Evolutionary conservation across 768 basidiomycete species (phyloP), one percentile per base, ranked within the genome.

Genomic region (Tulasnella sp.): DNA sequence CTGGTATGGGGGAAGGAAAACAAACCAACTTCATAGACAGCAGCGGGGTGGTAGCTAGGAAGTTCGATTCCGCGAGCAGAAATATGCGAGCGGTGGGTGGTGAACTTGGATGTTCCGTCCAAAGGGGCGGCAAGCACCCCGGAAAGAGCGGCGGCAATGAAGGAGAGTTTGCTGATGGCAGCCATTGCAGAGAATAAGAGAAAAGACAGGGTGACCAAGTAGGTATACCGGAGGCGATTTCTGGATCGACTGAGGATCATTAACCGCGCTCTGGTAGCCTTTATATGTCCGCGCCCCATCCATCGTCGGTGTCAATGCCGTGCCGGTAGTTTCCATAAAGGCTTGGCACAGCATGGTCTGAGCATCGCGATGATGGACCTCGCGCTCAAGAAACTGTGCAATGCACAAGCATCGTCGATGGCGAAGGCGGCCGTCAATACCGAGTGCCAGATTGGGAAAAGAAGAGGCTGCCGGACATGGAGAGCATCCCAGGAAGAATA

Each of bases 51-150:
- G 18, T 77, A 77, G 15, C 35, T 48, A 20, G 48, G 32, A 39
- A 77, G 35, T 18, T 61, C 32, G n/a, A 77, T 5, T 15, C 44
- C 75, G 26, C 55, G 32, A 37, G 75, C 67, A 67, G 29, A 46
- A 6, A 61, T 20, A 44, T n/a, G 75, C 4, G 75, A 32, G 23
- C 57, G 48, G 57, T 77, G 75, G 32, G 75, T 77, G 20, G 67
- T 18, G 37, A 61, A 46, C 39, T 77, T 77, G 75, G 75, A 77
- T 18, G 57, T 69, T 23, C 29, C 57, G 29, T 57, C 55, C 75
- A 46, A 77, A 37, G 75, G 75, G 29, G 75, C 75, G 37, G 48
- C 75, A 6, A 79, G 78, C 9, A 46, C 73, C 3, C 73, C 73
- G 37, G 73, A 74, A 57, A 74, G 73, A 51, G 44, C 73, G 73